Percentiles rank a stretch among this genome's conserved stretches.
Conservation (phyloP, 306 rosid genomes). For the Benincasa hispida region DNA sequence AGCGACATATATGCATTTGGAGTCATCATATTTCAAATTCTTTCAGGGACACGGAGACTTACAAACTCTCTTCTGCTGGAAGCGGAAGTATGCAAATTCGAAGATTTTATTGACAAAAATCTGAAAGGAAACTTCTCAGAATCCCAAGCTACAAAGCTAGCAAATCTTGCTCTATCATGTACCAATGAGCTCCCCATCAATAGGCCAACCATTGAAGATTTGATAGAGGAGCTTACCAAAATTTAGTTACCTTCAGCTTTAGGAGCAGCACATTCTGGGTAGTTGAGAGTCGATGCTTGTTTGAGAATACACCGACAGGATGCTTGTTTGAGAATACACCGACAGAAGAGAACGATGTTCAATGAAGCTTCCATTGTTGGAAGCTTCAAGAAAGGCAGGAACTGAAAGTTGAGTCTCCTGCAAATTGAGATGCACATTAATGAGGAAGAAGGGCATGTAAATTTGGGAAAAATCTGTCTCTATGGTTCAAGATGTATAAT, state of each 20-base stretch:
- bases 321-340: background rate
- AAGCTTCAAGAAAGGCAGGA: background rate
- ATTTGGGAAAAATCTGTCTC: background rate
- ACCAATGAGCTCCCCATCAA: constrained; percentile 57
- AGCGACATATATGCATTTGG: constrained; percentile 93
- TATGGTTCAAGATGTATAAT: background rate
- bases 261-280: background rate
- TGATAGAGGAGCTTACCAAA: constrained; percentile 38
- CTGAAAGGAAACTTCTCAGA: constrained; percentile 43
- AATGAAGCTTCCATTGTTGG: background rate
- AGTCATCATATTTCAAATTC: constrained; percentile 68
- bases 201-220: constrained; percentile 50
- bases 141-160: constrained; percentile 48
- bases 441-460: constrained; percentile 1
- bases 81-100: constrained; percentile 35
- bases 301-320: background rate
- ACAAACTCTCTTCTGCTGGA: constrained; percentile 37
- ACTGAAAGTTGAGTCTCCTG: background rate
- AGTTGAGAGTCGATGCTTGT: background rate
- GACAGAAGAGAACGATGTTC: background rate
- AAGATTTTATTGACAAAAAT: constrained; percentile 47
- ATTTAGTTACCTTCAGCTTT: constrained; percentile 11
- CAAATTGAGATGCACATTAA: background rate
- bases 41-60: constrained; percentile 48
- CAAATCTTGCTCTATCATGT: constrained; percentile 46